Evolutionary conservation across 2,329 filamentous ascomycete genomes (phyloP).

Genomic region (Cladosporium velox): DNA sequence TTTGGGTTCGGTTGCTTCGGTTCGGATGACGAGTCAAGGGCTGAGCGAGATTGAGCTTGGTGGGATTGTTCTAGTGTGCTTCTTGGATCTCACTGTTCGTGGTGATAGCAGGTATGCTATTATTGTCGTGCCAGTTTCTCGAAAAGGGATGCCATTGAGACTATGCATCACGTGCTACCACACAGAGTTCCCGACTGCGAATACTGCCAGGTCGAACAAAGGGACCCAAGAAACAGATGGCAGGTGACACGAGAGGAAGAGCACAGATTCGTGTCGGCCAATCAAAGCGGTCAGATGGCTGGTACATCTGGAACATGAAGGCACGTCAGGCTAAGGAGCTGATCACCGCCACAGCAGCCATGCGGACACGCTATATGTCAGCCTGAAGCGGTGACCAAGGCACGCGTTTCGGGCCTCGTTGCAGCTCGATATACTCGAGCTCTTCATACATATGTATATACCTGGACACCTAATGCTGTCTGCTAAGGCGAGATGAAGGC

Average conservation of each 20-base stretch:
- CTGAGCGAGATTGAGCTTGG: not conserved
- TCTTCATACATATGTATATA: not conserved
- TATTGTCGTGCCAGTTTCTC: not conserved
- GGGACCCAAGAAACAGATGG: not conserved
- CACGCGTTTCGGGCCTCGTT: not conserved
- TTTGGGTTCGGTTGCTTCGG: not conserved
- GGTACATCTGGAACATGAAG: conserved; percentile 6
- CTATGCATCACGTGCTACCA: not conserved
- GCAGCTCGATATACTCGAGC: not conserved
- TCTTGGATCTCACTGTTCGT: not conserved
- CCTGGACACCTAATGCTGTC: not conserved
- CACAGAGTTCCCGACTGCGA: not conserved
- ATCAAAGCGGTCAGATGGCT: not conserved
- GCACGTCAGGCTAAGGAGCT: not conserved
- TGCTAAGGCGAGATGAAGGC: not conserved
- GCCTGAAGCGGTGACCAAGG: not conserved
- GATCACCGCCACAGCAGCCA: not conserved
- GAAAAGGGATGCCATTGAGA: not conserved
- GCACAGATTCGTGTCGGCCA: not conserved
- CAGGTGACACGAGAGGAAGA: not conserved
- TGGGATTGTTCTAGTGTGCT: not conserved
- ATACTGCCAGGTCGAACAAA: conserved; percentile 2
- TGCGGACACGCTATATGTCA: not conserved
- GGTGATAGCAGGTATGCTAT: not conserved
- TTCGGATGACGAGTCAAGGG: not conserved